A percentile compares a stretch with the other conserved stretches of the same genome.
phyloP scores from a whole-genome alignment of 176 grass and related monocot genomes.

The Triticum turgidum region DNA sequence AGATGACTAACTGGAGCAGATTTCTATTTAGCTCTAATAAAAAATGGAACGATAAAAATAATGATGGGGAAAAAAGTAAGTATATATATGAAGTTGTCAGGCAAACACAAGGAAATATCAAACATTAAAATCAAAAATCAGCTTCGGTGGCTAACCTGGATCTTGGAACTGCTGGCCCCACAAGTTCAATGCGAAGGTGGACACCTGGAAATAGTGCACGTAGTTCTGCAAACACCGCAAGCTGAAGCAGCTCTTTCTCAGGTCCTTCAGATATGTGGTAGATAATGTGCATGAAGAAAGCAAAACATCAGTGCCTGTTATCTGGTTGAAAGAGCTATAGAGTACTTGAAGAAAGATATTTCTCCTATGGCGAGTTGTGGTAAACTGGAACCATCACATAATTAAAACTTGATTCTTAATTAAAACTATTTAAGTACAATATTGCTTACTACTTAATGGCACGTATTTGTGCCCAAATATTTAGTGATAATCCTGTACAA shows the following conservation, averaged over 20 bases:
- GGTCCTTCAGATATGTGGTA: conserved; percentile 59
- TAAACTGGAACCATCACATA: conserved; percentile 2
- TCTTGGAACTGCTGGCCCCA: conserved; percentile 83
- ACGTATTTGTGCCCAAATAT: conserved; percentile 1
- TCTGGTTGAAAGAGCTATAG: conserved; percentile 1
- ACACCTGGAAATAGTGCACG: conserved; percentile 77
- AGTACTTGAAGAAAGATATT: background rate
- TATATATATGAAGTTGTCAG: background rate
- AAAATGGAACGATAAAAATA: background rate
- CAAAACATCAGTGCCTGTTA: conserved; percentile 26
- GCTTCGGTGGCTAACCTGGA: conserved; percentile 48
- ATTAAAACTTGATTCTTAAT: background rate
- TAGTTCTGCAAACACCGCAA: conserved; percentile 72
- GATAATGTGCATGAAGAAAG: background rate
- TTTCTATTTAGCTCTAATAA: background rate
- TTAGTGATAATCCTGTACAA: background rate
- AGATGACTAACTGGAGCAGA: too few relatives aligned
- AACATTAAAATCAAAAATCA: conserved; percentile 6
- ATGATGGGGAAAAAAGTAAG: background rate
- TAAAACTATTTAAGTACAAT: background rate
- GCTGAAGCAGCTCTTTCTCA: conserved; percentile 81
- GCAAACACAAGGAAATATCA: background rate
- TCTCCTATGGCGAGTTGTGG: background rate
- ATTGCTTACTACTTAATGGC: conserved; percentile 6
- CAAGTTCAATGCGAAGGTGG: conserved; percentile 61